Percentiles rank a stretch among this genome's conserved stretches.
Conservation (phyloP, 805 yeast genomes). For the Yarrowia keelungensis region DNA sequence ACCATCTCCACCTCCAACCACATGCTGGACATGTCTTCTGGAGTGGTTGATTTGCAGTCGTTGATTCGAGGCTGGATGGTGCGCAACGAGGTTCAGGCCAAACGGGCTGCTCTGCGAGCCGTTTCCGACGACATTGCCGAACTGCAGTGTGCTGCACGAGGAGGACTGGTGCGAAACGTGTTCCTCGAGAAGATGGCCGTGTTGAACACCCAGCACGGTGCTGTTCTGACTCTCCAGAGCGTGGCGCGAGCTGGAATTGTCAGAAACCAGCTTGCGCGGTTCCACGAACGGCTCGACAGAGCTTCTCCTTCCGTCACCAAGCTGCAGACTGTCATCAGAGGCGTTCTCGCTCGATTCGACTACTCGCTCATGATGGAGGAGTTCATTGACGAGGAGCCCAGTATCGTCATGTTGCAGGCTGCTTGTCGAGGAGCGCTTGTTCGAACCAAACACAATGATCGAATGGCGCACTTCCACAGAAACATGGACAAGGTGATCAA, state of each 20-base stretch:
- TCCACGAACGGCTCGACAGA: conserved; percentile 43
- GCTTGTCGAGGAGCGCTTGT: conserved; percentile 48
- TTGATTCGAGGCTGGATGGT: conserved; percentile 56
- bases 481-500: conserved; percentile 67
- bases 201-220: not conserved
- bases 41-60: conserved; percentile 61
- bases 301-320: conserved; percentile 44
- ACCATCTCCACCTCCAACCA: conserved; percentile 7
- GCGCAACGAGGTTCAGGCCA: conserved; percentile 35
- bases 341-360: conserved; percentile 50
- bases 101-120: not conserved
- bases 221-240: not conserved
- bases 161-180: conserved; percentile 1
- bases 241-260: conserved; percentile 28
- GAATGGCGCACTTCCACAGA: conserved; percentile 58
- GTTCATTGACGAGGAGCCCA: conserved; percentile 48
- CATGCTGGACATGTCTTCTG: conserved; percentile 37
- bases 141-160: conserved; percentile 31
- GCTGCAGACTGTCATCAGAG: conserved; percentile 52
- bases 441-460: conserved; percentile 44
- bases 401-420: conserved; percentile 49
- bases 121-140: not conserved
- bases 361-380: conserved; percentile 48
- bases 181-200: not conserved
- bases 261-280: conserved; percentile 37